These are phyloP conservation scores for Aspergillus luchuensis DNA, from an alignment of 2,329 filamentous ascomycete species.

Conservation along the genomic window DNA sequence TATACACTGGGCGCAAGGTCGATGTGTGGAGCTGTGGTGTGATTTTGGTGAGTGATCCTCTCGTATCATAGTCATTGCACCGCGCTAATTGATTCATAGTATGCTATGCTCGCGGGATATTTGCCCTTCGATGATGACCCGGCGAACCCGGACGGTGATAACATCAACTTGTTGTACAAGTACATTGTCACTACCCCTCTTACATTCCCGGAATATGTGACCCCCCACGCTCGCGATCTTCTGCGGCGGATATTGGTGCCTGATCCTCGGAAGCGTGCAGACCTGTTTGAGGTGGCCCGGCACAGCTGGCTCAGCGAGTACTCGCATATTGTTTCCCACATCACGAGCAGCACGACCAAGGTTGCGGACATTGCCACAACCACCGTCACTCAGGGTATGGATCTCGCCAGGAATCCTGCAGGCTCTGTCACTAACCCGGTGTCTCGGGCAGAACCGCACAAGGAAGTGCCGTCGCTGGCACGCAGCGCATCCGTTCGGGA, in stretches of 20 bases:
- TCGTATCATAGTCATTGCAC: background rate
- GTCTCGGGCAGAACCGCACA: slow-evolving; percentile 47
- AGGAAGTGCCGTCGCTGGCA: slow-evolving; percentile 65
- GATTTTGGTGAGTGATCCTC: slow-evolving; percentile 72
- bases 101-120: slow-evolving; percentile 97
- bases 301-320: slow-evolving; percentile 99
- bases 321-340: slow-evolving; percentile 93
- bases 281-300: slow-evolving; percentile 93
- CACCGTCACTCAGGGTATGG: slow-evolving; percentile 63
- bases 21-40: slow-evolving; percentile 99
- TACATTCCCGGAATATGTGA: slow-evolving; percentile 98
- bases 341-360: slow-evolving; percentile 91
- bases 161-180: slow-evolving; percentile 98
- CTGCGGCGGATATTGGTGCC: slow-evolving; percentile 91
- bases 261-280: slow-evolving; percentile 89
- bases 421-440: slow-evolving; percentile 9
- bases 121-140: slow-evolving; percentile 97
- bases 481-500: slow-evolving; percentile 93
- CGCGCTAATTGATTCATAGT: slow-evolving; percentile 57
- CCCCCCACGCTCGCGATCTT: slow-evolving; percentile 90
- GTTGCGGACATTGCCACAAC: slow-evolving; percentile 82
- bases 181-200: slow-evolving; percentile 97
- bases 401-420: background rate
- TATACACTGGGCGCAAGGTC: slow-evolving; percentile 96
- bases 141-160: slow-evolving; percentile 96